A percentile compares a stretch with the other conserved stretches of the same genome.
Evolutionary conservation across 768 basidiomycete species (phyloP).

Genomic region (Hygrophoropsis aurantiaca): DNA sequence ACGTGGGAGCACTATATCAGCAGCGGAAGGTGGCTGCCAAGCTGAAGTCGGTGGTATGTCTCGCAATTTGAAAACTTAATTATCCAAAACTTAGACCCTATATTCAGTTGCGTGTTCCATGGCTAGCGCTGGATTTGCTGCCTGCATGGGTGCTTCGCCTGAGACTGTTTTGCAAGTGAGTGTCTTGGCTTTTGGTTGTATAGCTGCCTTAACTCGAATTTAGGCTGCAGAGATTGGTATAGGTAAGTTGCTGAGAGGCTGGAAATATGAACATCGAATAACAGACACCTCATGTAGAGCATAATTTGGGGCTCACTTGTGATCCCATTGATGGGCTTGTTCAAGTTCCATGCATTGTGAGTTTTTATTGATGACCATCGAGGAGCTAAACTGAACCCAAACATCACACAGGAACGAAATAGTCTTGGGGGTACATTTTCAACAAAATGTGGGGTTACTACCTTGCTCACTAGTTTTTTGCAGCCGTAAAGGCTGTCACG

Average conservation of each 20-base stretch:
- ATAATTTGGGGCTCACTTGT: constrained; percentile 87
- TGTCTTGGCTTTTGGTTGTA: constrained; percentile 1
- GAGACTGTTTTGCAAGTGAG: constrained; percentile 77
- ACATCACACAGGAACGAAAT: constrained; percentile 64
- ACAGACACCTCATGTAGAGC: constrained; percentile 46
- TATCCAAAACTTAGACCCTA: background rate
- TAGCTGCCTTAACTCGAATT: constrained; percentile 1
- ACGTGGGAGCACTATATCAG: constrained; percentile 93
- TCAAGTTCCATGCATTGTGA: constrained; percentile 93
- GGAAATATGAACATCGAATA: background rate
- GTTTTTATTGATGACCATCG: too few species aligned
- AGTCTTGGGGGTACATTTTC: constrained; percentile 68
- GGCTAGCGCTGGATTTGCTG: constrained; percentile 92
- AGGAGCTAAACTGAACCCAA: too few species aligned
- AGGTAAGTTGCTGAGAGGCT: constrained; percentile 41
- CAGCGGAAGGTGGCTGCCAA: constrained; percentile 94
- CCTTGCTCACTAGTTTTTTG: background rate
- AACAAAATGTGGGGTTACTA: background rate
- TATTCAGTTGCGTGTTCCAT: constrained; percentile 85
- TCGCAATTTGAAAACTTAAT: background rate
- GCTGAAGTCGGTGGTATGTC: constrained; percentile 86
- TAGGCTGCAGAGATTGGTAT: constrained; percentile 90
- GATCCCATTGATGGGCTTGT: constrained; percentile 93
- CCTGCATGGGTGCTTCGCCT: constrained; percentile 89
- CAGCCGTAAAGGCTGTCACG: constrained; percentile 90